These are phyloP conservation scores for Bjerkandera adusta DNA, from an alignment of 1,284 basidiomycete species.

Conservation along the genomic window DNA sequence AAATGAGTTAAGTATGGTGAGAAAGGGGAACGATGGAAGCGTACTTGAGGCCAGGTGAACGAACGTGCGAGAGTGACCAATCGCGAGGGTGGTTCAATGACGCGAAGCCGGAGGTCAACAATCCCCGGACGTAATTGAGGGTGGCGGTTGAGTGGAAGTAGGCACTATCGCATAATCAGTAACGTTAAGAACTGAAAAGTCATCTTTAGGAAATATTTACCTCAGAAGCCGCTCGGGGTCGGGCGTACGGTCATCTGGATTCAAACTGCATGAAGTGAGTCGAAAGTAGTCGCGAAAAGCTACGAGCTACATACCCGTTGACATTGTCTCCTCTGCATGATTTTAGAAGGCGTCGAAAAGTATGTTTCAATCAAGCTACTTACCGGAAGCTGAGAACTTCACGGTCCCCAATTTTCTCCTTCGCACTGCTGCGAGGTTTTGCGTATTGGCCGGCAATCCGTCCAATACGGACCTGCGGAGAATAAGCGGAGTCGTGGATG, in stretches of 20 bases:
- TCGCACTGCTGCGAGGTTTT: slow-evolving; percentile 89
- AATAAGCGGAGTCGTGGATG: neutral
- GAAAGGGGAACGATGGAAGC: slow-evolving; percentile 18
- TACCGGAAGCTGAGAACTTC: slow-evolving; percentile 82
- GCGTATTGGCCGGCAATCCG: slow-evolving; percentile 97
- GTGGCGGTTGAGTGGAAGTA: slow-evolving; percentile 97
- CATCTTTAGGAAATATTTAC: slow-evolving; percentile 39
- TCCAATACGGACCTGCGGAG: slow-evolving; percentile 73
- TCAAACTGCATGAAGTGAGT: slow-evolving; percentile 60
- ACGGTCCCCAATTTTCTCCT: slow-evolving; percentile 72
- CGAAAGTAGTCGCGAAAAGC: no score
- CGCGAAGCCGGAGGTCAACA: slow-evolving; percentile 91
- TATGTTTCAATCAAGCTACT: slow-evolving; percentile 16
- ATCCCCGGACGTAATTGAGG: slow-evolving; percentile 87
- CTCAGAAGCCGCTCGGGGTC: slow-evolving; percentile 86
- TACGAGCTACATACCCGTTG: slow-evolving; percentile 63
- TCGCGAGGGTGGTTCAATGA: slow-evolving; percentile 87
- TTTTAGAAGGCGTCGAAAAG: neutral
- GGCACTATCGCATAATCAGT: slow-evolving; percentile 49
- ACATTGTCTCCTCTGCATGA: slow-evolving; percentile 89
- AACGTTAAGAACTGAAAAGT: neutral
- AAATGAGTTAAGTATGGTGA: neutral
- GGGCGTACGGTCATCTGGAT: slow-evolving; percentile 76
- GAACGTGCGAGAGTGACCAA: slow-evolving; percentile 93
- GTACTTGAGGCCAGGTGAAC: slow-evolving; percentile 72